Conservation (phyloP, 768 basidiomycete genomes). For the Phaffia tasmanica region DNA sequence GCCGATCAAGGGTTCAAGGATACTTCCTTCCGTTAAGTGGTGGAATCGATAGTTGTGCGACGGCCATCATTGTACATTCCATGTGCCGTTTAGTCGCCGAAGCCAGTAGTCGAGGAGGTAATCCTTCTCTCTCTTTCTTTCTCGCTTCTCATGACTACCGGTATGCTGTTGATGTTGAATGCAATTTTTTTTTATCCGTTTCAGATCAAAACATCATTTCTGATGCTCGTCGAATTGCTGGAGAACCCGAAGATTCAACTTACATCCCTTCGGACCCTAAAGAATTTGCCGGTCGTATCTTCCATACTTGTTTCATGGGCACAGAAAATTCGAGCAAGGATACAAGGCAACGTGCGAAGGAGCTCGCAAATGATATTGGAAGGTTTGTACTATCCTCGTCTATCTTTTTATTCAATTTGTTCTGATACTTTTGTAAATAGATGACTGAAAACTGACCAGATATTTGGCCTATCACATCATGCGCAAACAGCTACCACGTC, state of each 20-base stretch:
- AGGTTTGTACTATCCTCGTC: conserved; percentile 45
- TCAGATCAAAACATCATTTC: conserved; percentile 72
- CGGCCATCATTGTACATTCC: conserved; percentile 85
- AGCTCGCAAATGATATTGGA: conserved; percentile 76
- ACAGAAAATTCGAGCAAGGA: conserved; percentile 88
- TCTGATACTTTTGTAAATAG: not conserved
- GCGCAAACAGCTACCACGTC: conserved; percentile 61
- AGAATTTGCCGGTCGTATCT: conserved; percentile 75
- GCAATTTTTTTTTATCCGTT: conserved; percentile 1
- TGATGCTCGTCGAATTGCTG: conserved; percentile 79
- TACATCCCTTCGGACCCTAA: conserved; percentile 78
- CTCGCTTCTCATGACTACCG: not conserved
- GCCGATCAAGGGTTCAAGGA: conserved; percentile 83
- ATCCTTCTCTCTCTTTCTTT: conserved; percentile 14
- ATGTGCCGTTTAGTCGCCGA: conserved; percentile 88
- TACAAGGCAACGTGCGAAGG: conserved; percentile 74
- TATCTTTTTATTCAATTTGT: not conserved
- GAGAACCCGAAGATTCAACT: conserved; percentile 65
- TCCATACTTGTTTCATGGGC: conserved; percentile 99
- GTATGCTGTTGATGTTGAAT: not conserved
- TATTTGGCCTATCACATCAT: not conserved
- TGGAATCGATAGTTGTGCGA: conserved; percentile 95
- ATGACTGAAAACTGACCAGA: not conserved
- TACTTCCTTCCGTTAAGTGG: conserved; percentile 93
- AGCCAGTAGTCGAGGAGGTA: conserved; percentile 57